Evolutionary conservation across 345 rosid species (phyloP).

Genomic region (Pugionium dolabratum): DNA sequence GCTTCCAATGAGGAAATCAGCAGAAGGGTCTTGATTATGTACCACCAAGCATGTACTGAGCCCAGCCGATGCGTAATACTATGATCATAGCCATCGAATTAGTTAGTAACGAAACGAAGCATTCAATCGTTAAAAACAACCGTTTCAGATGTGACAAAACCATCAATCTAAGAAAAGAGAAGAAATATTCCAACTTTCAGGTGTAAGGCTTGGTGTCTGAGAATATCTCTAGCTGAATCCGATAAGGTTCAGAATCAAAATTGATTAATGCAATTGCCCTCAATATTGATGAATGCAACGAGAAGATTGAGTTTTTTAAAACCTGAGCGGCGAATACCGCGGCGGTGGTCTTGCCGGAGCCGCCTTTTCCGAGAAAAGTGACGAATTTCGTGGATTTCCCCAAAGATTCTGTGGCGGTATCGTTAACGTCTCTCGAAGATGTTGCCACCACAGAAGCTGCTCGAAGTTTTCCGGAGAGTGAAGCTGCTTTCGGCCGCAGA

Average conservation of each 20-base stretch:
- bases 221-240: neutral
- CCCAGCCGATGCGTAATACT: constrained; percentile 85
- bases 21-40: constrained; percentile 78
- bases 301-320: neutral
- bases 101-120: constrained; percentile 21
- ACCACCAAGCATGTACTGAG: constrained; percentile 73
- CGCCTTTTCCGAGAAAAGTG: constrained; percentile 88
- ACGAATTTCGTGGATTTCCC: constrained; percentile 53
- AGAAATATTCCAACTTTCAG: constrained; percentile 13
- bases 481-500: constrained; percentile 13
- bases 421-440: constrained; percentile 24
- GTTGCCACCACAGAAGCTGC: constrained; percentile 42
- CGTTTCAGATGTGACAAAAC: neutral
- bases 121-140: neutral
- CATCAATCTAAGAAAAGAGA: constrained; percentile 15
- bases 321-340: constrained; percentile 91
- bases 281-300: neutral
- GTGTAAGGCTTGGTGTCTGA: neutral
- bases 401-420: constrained; percentile 25
- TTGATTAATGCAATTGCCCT: neutral
- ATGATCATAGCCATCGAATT: neutral
- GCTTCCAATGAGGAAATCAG: constrained; percentile 68
- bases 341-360: constrained; percentile 87
- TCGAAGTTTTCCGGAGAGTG: constrained; percentile 31
- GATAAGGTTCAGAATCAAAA: constrained; percentile 8